Conservation (phyloP, 352 stramenopile genomes). For the Globisporangium splendens region DNA sequence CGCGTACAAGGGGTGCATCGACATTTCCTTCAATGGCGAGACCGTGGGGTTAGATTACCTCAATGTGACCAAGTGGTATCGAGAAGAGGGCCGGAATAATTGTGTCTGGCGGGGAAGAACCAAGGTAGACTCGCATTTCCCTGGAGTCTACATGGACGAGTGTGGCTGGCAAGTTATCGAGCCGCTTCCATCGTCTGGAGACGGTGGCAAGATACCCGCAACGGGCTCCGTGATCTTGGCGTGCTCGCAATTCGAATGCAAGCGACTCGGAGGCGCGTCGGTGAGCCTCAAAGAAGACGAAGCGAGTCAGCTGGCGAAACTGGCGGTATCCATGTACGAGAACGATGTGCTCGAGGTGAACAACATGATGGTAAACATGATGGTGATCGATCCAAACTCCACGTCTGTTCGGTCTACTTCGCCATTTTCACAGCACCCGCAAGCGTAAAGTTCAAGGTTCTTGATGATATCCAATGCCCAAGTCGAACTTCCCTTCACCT, state of each 20-base stretch:
- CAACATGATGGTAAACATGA: slow-evolving; percentile 1
- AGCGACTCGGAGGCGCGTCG: background rate
- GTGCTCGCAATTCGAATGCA: slow-evolving; percentile 9
- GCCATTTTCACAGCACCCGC: no score
- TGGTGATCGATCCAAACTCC: background rate
- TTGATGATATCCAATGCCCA: no score
- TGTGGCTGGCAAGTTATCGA: slow-evolving; percentile 9
- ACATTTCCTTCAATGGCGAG: background rate
- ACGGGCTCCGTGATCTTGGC: background rate
- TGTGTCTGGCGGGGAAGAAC: slow-evolving; percentile 1
- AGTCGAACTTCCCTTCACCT: no score
- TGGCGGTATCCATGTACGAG: background rate
- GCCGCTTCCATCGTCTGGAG: background rate
- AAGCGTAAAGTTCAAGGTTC: no score
- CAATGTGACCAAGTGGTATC: slow-evolving; percentile 2
- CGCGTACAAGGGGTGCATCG: no score
- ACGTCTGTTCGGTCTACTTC: background rate
- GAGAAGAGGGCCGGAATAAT: background rate
- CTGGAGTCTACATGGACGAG: slow-evolving; percentile 14
- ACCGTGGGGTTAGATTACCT: slow-evolving; percentile 1
- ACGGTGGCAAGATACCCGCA: background rate
- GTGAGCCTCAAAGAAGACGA: no score
- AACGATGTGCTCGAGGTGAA: slow-evolving; percentile 2
- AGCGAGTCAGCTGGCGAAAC: background rate
- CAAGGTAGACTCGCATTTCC: slow-evolving; percentile 8